Conservation (phyloP, 495 filamentous ascomycete species). For the Penicillium canescens region DNA sequence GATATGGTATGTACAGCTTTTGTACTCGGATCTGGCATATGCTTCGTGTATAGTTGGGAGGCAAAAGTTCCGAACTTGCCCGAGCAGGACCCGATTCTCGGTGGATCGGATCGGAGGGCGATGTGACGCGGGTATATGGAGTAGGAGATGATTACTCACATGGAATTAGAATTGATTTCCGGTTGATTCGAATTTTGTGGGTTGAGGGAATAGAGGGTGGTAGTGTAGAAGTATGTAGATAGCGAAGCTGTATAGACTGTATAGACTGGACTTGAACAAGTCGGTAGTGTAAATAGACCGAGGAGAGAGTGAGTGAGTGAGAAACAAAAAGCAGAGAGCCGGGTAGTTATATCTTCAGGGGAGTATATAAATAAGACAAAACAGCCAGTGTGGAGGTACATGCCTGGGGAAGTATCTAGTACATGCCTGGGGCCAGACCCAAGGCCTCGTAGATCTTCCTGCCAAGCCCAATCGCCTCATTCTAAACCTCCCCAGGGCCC, state of each 20-base stretch:
- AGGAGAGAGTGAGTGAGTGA: too few relatives aligned
- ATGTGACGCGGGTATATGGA: constrained; percentile 13
- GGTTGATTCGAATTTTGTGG: neutral
- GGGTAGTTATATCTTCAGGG: too few relatives aligned
- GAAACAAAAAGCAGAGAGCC: too few relatives aligned
- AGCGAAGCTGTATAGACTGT: too few relatives aligned
- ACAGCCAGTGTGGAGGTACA: constrained; percentile 10
- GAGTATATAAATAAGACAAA: neutral
- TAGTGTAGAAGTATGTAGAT: neutral
- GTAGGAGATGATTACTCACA: constrained; percentile 11
- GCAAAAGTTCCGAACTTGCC: constrained; percentile 15
- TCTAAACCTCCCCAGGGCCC: constrained; percentile 14
- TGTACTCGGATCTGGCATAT: constrained; percentile 7
- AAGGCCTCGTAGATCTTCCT: constrained; percentile 6
- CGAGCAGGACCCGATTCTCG: constrained; percentile 11
- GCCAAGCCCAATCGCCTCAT: constrained; percentile 25
- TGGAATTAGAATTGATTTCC: constrained; percentile 1
- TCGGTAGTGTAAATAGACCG: too few relatives aligned
- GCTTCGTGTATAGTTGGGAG: constrained; percentile 6
- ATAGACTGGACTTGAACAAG: too few relatives aligned
- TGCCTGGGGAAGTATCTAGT: constrained; percentile 7
- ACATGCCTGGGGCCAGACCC: constrained; percentile 3
- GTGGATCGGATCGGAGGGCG: constrained; percentile 14
- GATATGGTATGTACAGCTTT: constrained; percentile 2
- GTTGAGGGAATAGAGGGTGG: neutral